These are phyloP conservation scores for Aegilops longissima DNA, from an alignment of 176 grass and related monocot species.

Conservation along the genomic window DNA sequence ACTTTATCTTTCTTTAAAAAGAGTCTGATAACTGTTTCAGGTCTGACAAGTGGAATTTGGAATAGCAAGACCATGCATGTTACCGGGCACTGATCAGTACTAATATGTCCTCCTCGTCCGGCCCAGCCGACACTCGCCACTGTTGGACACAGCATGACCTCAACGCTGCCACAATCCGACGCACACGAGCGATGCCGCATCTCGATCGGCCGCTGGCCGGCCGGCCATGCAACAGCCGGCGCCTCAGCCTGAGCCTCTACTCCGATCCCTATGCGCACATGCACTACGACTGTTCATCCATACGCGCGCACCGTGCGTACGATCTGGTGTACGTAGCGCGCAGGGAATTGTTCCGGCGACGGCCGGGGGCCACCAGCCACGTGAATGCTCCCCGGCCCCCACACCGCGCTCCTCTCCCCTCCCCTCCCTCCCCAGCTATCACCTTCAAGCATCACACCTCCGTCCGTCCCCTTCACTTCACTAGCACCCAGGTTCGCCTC, in stretches of 20 bases:
- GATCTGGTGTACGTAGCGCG: not conserved
- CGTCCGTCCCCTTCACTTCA: conserved; percentile 39
- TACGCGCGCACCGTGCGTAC: not conserved
- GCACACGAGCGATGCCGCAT: not conserved
- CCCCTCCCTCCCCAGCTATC: conserved; percentile 31
- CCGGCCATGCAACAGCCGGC: not conserved
- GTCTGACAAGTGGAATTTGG: not conserved
- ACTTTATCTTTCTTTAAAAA: too few relatives aligned
- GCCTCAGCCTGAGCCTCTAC: not conserved
- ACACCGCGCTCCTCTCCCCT: not conserved
- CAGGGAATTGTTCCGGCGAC: conserved; percentile 33
- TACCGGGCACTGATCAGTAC: too few relatives aligned
- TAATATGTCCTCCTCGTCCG: too few relatives aligned
- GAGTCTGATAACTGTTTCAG: too few relatives aligned
- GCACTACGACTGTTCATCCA: not conserved
- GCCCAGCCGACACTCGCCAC: not conserved
- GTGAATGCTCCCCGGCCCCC: conserved; percentile 58
- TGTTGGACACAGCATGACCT: not conserved
- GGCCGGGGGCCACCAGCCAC: conserved; percentile 70
- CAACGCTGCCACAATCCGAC: not conserved
- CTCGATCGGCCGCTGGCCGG: too few relatives aligned
- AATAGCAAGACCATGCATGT: too few relatives aligned
- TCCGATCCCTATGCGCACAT: not conserved
- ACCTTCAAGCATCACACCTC: conserved; percentile 35
- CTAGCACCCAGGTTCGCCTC: conserved; percentile 38